A percentile compares a stretch with the other conserved stretches of the same genome.
phyloP scores from a whole-genome alignment of 2,329 filamentous ascomycete species.

The Fusarium clavum region DNA sequence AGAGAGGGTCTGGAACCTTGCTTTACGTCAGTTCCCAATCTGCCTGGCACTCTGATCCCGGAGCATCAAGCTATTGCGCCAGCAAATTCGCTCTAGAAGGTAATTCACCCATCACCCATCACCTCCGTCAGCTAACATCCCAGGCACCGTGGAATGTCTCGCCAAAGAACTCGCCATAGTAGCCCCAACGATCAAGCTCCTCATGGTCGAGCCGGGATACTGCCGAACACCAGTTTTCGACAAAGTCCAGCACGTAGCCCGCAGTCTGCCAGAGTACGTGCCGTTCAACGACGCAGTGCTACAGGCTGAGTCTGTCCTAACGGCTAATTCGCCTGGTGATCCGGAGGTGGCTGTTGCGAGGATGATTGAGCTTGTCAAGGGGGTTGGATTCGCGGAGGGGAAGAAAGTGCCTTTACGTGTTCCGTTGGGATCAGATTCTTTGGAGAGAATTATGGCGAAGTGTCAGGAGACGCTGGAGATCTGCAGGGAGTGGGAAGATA shows the following conservation, averaged over 20 bases:
- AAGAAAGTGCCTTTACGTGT: slow-evolving; percentile 59
- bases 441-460: slow-evolving; percentile 60
- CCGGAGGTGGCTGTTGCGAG: slow-evolving; percentile 60
- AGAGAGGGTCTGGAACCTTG: slow-evolving; percentile 48
- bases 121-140: not conserved
- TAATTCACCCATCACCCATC: not conserved
- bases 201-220: slow-evolving; percentile 54
- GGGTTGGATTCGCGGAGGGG: slow-evolving; percentile 53
- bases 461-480: slow-evolving; percentile 61
- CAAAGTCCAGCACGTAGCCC: slow-evolving; percentile 48
- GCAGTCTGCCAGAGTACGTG: slow-evolving; percentile 45
- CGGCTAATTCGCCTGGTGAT: slow-evolving; percentile 60
- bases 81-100: slow-evolving; percentile 51
- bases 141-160: slow-evolving; percentile 44
- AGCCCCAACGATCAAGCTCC: slow-evolving; percentile 48
- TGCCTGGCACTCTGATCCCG: slow-evolving; percentile 49
- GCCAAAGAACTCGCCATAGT: slow-evolving; percentile 43
- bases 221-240: slow-evolving; percentile 57
- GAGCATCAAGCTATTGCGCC: slow-evolving; percentile 49
- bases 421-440: slow-evolving; percentile 66
- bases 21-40: slow-evolving; percentile 53
- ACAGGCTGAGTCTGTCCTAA: slow-evolving; percentile 33
- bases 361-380: slow-evolving; percentile 66
- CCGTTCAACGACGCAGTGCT: slow-evolving; percentile 47
- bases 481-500: slow-evolving; percentile 61